Percentiles rank a stretch among this genome's conserved stretches.
These are phyloP conservation scores for Elongisporangium undulatum DNA, from an alignment of 352 stramenopile species.

Conservation along the genomic window DNA sequence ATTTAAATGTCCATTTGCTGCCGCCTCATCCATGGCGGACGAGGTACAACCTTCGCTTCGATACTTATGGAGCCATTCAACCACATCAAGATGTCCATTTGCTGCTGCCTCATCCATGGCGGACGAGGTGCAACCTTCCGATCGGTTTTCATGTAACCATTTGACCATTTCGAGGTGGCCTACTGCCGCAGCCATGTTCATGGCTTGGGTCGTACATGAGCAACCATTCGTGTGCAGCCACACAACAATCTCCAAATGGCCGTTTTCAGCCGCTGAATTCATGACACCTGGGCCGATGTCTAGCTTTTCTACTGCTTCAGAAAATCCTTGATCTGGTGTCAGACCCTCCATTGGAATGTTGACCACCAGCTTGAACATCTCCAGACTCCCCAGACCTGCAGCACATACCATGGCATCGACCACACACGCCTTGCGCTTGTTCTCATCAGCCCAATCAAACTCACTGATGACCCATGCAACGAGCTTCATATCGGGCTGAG, in stretches of 20 bases:
- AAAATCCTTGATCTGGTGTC: neutral
- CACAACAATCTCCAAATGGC: conserved; percentile 27
- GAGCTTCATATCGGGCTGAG: no score
- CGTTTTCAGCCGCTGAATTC: conserved; percentile 21
- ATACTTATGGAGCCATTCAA: conserved; percentile 13
- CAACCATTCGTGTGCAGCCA: conserved; percentile 20
- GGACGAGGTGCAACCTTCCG: conserved; percentile 22
- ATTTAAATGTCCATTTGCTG: neutral
- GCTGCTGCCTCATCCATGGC: conserved; percentile 20
- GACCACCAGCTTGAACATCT: no score
- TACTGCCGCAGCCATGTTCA: conserved; percentile 25
- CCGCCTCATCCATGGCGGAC: conserved; percentile 5
- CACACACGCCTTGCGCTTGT: no score
- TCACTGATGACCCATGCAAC: no score
- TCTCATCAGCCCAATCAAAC: no score
- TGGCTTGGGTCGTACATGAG: conserved; percentile 28
- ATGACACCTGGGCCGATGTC: conserved; percentile 7
- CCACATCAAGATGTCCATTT: conserved; percentile 8
- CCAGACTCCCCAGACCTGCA: no score
- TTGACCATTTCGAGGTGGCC: conserved; percentile 29
- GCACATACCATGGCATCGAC: no score
- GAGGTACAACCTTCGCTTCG: conserved; percentile 8
- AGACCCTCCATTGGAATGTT: no score
- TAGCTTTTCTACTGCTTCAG: neutral
- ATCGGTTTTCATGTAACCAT: conserved; percentile 17